Evolutionary conservation across 805 yeast genomes (phyloP).

Genomic region (Lipomyces starkeyi): DNA sequence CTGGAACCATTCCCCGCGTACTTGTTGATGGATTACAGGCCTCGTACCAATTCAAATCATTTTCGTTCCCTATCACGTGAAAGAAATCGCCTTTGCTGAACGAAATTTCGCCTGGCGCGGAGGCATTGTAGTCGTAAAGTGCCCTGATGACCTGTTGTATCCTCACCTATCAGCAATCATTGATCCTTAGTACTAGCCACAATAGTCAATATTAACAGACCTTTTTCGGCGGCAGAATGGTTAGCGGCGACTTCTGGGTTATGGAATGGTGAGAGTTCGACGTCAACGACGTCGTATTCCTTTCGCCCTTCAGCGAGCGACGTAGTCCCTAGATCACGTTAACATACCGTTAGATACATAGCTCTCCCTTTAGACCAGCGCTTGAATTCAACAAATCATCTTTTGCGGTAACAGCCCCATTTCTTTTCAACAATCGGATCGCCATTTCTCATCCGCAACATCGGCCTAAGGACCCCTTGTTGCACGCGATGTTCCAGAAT

Average conservation of each 20-base stretch:
- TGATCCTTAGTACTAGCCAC: background rate
- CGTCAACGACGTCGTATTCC: conserved; percentile 1
- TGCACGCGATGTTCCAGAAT: background rate
- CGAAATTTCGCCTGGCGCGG: conserved; percentile 78
- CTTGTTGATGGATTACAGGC: conserved; percentile 86
- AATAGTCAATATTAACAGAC: background rate
- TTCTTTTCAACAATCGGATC: background rate
- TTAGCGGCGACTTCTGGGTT: conserved; percentile 14
- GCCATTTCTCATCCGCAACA: background rate
- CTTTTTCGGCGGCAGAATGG: conserved; percentile 19
- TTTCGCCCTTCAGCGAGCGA: conserved; percentile 12
- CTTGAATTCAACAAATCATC: background rate
- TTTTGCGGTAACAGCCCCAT: too few relatives aligned
- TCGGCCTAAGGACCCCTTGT: background rate
- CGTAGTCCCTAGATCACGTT: conserved; percentile 8
- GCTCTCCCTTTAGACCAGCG: background rate
- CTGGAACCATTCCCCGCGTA: conserved; percentile 85
- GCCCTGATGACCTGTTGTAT: conserved; percentile 73
- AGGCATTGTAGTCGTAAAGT: conserved; percentile 74
- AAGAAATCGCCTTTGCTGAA: conserved; percentile 87
- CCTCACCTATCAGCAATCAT: conserved; percentile 5
- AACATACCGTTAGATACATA: background rate
- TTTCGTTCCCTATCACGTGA: conserved; percentile 67
- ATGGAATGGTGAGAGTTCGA: conserved; percentile 12
- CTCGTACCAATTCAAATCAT: conserved; percentile 75